Evolutionary conservation across 2,329 filamentous ascomycete genomes (phyloP), one percentile per base, ranked within the genome.

Genomic region (Leptographium lundbergii): DNA sequence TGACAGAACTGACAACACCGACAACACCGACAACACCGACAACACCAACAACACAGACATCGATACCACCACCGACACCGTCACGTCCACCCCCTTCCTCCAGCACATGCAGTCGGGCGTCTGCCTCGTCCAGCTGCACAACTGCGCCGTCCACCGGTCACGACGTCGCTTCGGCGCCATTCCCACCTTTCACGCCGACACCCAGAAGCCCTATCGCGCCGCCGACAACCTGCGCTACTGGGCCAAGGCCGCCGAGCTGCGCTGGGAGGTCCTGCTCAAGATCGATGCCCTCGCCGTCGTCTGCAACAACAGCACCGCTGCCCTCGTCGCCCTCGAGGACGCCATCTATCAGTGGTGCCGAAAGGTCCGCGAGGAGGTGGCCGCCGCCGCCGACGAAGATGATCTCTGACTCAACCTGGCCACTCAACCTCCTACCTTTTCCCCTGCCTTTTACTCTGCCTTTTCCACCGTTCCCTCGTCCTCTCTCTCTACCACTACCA

Each of bases 221-320:
- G 90, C 91, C 3, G 94, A 99, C 66, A 99, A 99, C 70, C 78
- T 99, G 62, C 84, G 91, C 48, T 99, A 88, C 76, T 99, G 94
- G 92, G 82, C 88, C 72, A 99, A 99, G 75, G 94, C 92, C 1
- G 91, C 91, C 9, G 91, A 99, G 74, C 78, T 97, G 60, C 84
- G 94, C 59, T 99, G 92, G 86, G 94, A 97, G 72, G 82, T 91
- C 47, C 81, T 88, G 65, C 77, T 97, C 57, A 82, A 86, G 63
- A 79, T 96, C 58, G 90, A 96, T 67, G 89, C 92, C 25, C 86
- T 95, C 72, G 90, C 87, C 32, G 81, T 96, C 9, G 91, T 96
- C 25, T 87, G 91, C 68, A 86, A 86, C 67, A 86, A 79, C 61
- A 78, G 81, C 56, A 79, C 79, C 1, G 78, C 82, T 57, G 84